These are phyloP conservation scores for Rosa persica DNA, from an alignment of 306 rosid genomes.

Conservation along the genomic window DNA sequence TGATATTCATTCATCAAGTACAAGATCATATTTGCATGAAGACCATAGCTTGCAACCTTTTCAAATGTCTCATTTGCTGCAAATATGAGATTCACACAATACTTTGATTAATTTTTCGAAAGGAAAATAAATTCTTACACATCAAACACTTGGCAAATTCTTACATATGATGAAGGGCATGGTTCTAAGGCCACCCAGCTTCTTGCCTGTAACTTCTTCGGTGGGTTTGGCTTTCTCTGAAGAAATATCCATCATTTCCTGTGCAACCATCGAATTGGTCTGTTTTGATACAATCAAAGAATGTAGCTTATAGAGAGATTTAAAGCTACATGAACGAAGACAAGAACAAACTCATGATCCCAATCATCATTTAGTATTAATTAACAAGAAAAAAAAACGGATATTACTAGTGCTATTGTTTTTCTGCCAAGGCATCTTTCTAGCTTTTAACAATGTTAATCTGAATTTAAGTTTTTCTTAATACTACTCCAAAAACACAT, in stretches of 20 bases:
- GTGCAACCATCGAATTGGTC: constrained; percentile 4
- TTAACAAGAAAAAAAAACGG: not conserved
- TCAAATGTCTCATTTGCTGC: constrained; percentile 82
- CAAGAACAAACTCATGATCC: not conserved
- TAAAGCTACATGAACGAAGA: not conserved
- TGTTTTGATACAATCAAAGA: not conserved
- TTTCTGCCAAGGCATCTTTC: constrained; percentile 2
- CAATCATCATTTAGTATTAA: not conserved
- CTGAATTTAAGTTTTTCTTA: not conserved
- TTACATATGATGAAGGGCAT: constrained; percentile 81
- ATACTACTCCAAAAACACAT: not conserved
- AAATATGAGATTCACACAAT: not conserved
- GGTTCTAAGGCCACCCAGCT: constrained; percentile 67
- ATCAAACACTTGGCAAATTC: not conserved
- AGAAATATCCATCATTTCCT: constrained; percentile 36
- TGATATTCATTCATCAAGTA: constrained; percentile 54
- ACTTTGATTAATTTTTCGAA: not conserved
- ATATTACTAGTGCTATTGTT: not conserved
- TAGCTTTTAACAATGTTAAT: not conserved
- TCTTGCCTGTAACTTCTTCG: constrained; percentile 32
- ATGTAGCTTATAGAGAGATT: not conserved
- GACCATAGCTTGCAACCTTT: constrained; percentile 67
- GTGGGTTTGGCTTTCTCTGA: constrained; percentile 35
- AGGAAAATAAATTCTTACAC: not conserved
- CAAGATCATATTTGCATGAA: constrained; percentile 60